Evolutionary conservation across 441 rosid species (phyloP).

Genomic region (Adansonia madagascariensis): DNA sequence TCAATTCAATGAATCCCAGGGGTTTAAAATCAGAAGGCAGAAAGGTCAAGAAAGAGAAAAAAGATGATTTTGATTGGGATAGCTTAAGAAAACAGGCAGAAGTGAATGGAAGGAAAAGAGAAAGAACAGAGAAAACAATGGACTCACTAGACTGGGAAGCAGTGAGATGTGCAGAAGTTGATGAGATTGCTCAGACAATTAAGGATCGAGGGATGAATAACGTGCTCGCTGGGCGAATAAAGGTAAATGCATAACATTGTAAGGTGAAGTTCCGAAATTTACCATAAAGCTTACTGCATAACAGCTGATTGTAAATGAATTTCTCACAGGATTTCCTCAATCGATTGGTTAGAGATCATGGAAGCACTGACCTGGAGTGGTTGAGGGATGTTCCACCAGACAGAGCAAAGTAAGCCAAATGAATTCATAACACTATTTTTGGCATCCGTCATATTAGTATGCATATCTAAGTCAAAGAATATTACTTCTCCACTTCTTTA

Average conservation of each 20-base stretch:
- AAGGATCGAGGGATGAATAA: slow-evolving; percentile 77
- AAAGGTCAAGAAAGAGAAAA: slow-evolving; percentile 48
- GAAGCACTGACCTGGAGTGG: slow-evolving; percentile 73
- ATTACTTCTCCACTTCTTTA: neutral
- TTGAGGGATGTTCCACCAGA: slow-evolving; percentile 76
- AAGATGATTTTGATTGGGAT: slow-evolving; percentile 61
- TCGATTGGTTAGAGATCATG: slow-evolving; percentile 59
- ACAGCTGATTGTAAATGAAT: slow-evolving; percentile 35
- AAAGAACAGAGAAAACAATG: slow-evolving; percentile 49
- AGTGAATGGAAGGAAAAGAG: slow-evolving; percentile 44
- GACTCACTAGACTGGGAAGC: slow-evolving; percentile 75
- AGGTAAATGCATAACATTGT: slow-evolving; percentile 42
- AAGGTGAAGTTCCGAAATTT: slow-evolving; percentile 5
- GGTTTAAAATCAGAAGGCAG: slow-evolving; percentile 47
- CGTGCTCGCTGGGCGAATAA: slow-evolving; percentile 68
- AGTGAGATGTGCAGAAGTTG: slow-evolving; percentile 56
- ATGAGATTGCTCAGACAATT: slow-evolving; percentile 58
- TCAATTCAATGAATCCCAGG: slow-evolving; percentile 32
- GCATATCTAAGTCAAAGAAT: slow-evolving; percentile 15
- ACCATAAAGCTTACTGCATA: slow-evolving; percentile 8
- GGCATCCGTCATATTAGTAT: neutral
- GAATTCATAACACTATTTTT: slow-evolving; percentile 12
- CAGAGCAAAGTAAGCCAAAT: slow-evolving; percentile 59
- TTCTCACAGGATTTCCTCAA: slow-evolving; percentile 65
- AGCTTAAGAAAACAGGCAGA: slow-evolving; percentile 57